Base-by-base conservation (phyloP, 768 basidiomycete genomes). In the Kwoniella sp. region DNA sequence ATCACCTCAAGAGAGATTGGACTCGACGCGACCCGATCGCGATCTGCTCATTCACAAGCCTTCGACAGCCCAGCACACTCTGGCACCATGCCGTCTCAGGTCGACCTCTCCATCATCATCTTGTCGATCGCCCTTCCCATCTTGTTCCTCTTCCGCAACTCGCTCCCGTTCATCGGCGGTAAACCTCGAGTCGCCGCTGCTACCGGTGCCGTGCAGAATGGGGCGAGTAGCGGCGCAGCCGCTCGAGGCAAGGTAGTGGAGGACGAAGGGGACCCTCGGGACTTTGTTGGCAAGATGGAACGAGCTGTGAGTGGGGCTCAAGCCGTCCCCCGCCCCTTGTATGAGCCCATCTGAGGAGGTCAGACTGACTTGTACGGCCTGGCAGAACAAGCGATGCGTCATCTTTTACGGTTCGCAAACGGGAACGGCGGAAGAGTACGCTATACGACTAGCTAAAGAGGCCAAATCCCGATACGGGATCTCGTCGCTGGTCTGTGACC, bases 321-420 rank as follows among this genome's bases (percentile, higher is more conserved):
- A 46, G 14, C n/a, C 28, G 8, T 19, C 19, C n/a, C 19, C 12
- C 37, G 41, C 17, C 31, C 11, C 15, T 11, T 10, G 39, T 11
- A 20, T 31, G n/a, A 12, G 12, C 32, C 17, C 19, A 3, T 22
- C 20, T 36, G 28, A n/a, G n/a, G n/a, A n/a, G n/a, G n/a, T n/a
- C n/a, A n/a, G n/a, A n/a, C n/a, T n/a, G n/a, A n/a, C n/a, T n/a
- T n/a, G n/a, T n/a, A n/a, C n/a, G n/a, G n/a, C 20, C 32, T 31
- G 25, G 33, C 47, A 61, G 60, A 56, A 56, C 38, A 67, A 60
- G 54, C 57, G 62, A 25, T 59, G 59, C 42, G 59, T 89, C 65
- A 96, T 98, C 69, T 93, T 99, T 74, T 99, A 95, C 70, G 93
- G 93, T 52, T 96, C 93, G 19, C 93, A 99, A 72, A 99, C 93